Evolutionary conservation across 1,284 basidiomycete species (phyloP).

Genomic region (Dichomitus squalens): DNA sequence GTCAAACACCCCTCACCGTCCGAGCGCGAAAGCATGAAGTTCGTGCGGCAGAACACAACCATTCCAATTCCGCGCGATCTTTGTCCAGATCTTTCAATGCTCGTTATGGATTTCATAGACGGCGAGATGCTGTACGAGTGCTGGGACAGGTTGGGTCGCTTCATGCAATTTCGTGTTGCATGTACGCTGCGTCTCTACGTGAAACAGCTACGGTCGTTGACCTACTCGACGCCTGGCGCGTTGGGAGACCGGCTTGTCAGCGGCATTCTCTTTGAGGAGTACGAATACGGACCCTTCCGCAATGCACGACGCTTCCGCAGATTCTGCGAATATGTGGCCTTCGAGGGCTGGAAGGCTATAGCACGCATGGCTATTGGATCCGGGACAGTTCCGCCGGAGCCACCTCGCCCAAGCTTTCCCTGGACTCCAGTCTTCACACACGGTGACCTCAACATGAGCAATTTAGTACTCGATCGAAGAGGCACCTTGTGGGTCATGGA

Average conservation of each 20-base stretch:
- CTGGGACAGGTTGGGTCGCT: constrained; percentile 22
- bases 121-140: constrained; percentile 25
- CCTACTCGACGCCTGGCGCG: constrained; percentile 1
- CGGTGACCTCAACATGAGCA: constrained; percentile 25
- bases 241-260: constrained; percentile 12
- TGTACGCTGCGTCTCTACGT: constrained; percentile 31
- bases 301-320: constrained; percentile 7
- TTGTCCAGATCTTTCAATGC: constrained; percentile 4
- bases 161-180: constrained; percentile 28
- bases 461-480: constrained; percentile 20
- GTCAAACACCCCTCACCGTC: constrained; percentile 22
- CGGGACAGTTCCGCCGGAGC: neutral
- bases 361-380: neutral
- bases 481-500: constrained; percentile 27
- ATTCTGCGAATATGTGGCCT: constrained; percentile 15
- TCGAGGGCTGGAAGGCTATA: constrained; percentile 3
- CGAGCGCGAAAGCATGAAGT: constrained; percentile 23
- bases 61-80: constrained; percentile 28
- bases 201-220: constrained; percentile 23
- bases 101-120: constrained; percentile 29
- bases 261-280: constrained; percentile 19
- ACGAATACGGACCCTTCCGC: constrained; percentile 7
- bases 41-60: constrained; percentile 23
- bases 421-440: constrained; percentile 24
- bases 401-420: neutral